Evolutionary conservation across 1,139 yeast genomes (phyloP), one percentile per base, ranked within the genome.

Genomic region (Taiozyma onychis): DNA sequence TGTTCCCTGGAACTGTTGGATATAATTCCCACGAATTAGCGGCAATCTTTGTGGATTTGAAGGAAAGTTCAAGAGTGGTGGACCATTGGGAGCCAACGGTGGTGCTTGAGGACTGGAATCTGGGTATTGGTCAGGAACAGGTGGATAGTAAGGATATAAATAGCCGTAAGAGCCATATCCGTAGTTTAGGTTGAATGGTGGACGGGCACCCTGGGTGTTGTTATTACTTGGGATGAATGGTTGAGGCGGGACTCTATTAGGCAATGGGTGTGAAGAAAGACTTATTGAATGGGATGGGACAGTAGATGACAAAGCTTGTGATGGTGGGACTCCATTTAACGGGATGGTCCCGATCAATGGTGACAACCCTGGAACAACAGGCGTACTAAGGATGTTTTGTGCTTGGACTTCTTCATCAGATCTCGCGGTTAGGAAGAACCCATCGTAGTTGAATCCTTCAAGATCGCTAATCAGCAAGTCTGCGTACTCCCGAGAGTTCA

Each of bases 361-460:
- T n/a, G 34, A 18, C 24, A 39, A 39, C 3, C 30, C 5, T 39
- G 44, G 34, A 2, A 27, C 44, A 10, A 27, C 18, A 21, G 44
- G 34, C 18, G 6, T 35, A 18, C 9, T 39, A 4, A 44, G 10
- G 6, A 14, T 16, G 9, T 28, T 18, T 27, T 26, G 37, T 30
- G 13, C 39, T 30, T 43, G 39, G 14, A 50, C 16, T 18, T 52
- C 51, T 14, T 50, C 50, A 9, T 50, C 50, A 18, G 51, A 44
- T 35, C 48, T 42, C 8, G 43, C 53, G 5, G 30, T n/a, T 3
- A 52, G 43, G 6, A 28, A 26, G 21, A 10, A 30, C 2, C 50
- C 52, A 39, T 35, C 37, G n/a, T 46, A 51, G 8, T 22, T 21
- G 5, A 46, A 48, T 2, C 60, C 60, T 6, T 59, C 56, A 6